Evolutionary conservation across 768 basidiomycete genomes (phyloP), one percentile per base, ranked within the genome.

Genomic region (Hydnomerulius pinastri): DNA sequence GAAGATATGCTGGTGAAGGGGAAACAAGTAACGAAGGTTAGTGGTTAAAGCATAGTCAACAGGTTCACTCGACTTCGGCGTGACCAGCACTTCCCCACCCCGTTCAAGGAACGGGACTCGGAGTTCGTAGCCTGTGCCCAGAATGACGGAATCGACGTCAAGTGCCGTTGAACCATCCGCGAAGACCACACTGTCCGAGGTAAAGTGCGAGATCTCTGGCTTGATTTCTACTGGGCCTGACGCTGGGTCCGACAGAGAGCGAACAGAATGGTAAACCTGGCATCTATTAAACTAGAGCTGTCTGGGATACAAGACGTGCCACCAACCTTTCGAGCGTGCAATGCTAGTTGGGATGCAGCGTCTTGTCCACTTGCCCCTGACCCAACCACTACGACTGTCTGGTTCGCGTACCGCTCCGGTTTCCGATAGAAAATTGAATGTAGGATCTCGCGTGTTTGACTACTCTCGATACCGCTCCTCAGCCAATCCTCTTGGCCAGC

Each of bases 101-200:
- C 60, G 6, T 62, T 67, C 47, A 24, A 76, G 63, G 73, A 83
- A 83, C 0, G 81, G 82, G 6, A 81, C 67, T 18, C 70, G 71
- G 42, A 77, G 52, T 48, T 81, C 71, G 58, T 85, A 85, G 7
- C 83, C 83, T 0, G 81, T 84, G 0, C 66, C 80, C 12, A 83
- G 73, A 23, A 84, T 57, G 29, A 85, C 66, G 6, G 71, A 56
- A 50, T 83, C 78, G 24, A 79, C 72, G 33, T 73, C 67, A 15
- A 50, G 30, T 3, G 72, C 48, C 1, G 59, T 50, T 1, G 77
- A 73, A 12, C 75, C 77, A 57, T 83, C 81, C 0, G 55, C 56
- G 54, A 85, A 82, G 13, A 77, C 70, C 27, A 82, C 61, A 3
- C 68, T 68, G 9, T 71, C 56, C 4, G 60, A 43, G 0, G 77